These are phyloP conservation scores for Manihot esculenta DNA, from an alignment of 441 rosid genomes.

Conservation along the genomic window DNA sequence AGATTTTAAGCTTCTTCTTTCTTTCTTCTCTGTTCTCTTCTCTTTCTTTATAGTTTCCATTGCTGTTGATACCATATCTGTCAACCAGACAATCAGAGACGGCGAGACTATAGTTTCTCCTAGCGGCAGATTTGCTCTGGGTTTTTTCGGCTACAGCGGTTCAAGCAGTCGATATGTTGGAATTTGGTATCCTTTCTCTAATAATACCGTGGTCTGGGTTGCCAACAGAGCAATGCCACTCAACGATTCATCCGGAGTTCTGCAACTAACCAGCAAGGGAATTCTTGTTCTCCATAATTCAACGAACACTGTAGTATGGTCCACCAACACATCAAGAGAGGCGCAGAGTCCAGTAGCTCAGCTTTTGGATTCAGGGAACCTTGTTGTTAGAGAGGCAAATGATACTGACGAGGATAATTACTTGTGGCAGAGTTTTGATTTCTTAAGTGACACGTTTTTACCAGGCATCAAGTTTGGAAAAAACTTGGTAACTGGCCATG, in stretches of 20 bases:
- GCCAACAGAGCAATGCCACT: conserved; percentile 60
- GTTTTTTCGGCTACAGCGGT: conserved; percentile 33
- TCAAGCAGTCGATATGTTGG: conserved; percentile 32
- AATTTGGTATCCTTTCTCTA: conserved; percentile 32
- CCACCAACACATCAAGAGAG: conserved; percentile 15
- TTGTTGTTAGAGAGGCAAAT: conserved; percentile 32
- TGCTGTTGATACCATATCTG: conserved; percentile 14
- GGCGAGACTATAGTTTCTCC: conserved; percentile 28
- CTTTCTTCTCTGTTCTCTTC: conserved; percentile 4
- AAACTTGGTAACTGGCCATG: conserved; percentile 45
- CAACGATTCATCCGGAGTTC: conserved; percentile 21
- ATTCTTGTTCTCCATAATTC: conserved; percentile 44
- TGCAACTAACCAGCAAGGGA: conserved; percentile 22
- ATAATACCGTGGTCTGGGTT: conserved; percentile 57
- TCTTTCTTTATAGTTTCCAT: neutral
- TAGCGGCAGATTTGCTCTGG: conserved; percentile 25
- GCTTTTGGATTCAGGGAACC: conserved; percentile 46
- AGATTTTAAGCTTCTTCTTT: neutral
- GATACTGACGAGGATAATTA: conserved; percentile 10
- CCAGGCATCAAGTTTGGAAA: conserved; percentile 56
- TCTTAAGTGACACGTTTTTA: conserved; percentile 53
- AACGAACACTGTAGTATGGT: conserved; percentile 42
- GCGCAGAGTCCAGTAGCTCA: conserved; percentile 32
- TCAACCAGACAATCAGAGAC: conserved; percentile 16
- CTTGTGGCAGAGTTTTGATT: conserved; percentile 68